A percentile compares a stretch with the other conserved stretches of the same genome.
phyloP scores from a whole-genome alignment of 352 stramenopile genomes.

The Phytophthora boehmeriae region DNA sequence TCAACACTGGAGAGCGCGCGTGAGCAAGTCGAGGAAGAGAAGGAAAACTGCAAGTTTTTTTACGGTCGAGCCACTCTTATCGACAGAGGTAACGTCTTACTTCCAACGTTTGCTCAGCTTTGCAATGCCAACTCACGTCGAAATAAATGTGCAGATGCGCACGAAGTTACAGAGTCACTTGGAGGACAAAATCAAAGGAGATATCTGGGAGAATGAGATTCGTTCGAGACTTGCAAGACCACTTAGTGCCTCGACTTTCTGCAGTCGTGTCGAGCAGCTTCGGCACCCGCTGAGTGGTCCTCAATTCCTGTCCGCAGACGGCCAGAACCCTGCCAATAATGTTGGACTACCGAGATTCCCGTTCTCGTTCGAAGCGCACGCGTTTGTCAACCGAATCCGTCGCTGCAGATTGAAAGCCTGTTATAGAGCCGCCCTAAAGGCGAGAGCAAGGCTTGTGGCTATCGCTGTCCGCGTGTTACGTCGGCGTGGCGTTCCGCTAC shows the following conservation, averaged over 20 bases:
- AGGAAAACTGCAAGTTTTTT: conserved; percentile 1
- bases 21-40: conserved; percentile 5
- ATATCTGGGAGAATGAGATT: conserved; percentile 63
- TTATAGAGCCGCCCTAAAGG: conserved; percentile 36
- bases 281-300: conserved; percentile 34
- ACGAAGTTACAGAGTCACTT: conserved; percentile 41
- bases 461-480: conserved; percentile 40
- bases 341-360: conserved; percentile 25
- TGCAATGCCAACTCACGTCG: conserved; percentile 1
- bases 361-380: conserved; percentile 48
- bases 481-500: conserved; percentile 29
- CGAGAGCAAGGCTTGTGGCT: conserved; percentile 25
- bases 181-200: conserved; percentile 45
- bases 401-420: conserved; percentile 28
- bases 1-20: conserved; percentile 18
- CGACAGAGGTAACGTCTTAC: conserved; percentile 18
- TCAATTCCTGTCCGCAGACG: conserved; percentile 18
- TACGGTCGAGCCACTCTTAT: conserved; percentile 32
- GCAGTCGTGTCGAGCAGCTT: conserved; percentile 46
- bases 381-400: conserved; percentile 23
- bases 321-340: neutral
- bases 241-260: conserved; percentile 55
- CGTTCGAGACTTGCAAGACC: conserved; percentile 53
- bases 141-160: conserved; percentile 38
- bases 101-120: neutral